phyloP scores from a whole-genome alignment of 371 early-diverging fungal species.

The Mucor lusitanicus region DNA sequence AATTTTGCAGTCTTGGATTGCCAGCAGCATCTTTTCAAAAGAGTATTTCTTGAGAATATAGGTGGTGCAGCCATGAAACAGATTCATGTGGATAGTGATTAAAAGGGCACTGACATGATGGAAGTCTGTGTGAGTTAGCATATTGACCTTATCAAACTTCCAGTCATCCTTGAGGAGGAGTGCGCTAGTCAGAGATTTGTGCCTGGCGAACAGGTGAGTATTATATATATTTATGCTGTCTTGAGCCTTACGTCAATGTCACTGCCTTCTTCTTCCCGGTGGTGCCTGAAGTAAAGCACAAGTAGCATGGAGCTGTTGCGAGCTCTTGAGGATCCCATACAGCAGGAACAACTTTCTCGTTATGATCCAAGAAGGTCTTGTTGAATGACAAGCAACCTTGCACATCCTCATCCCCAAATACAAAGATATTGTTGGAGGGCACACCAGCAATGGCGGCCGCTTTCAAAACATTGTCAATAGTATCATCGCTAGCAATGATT shows the following conservation, averaged over 20 bases:
- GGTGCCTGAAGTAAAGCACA: conserved; percentile 32
- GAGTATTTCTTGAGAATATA: conserved; percentile 71
- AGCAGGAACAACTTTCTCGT: conserved; percentile 6
- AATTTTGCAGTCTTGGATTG: conserved; percentile 60
- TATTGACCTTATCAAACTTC: not conserved
- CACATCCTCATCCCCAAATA: conserved; percentile 47
- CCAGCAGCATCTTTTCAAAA: conserved; percentile 51
- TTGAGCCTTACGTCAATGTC: conserved; percentile 1
- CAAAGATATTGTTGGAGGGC: conserved; percentile 40
- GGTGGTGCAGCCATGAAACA: conserved; percentile 37
- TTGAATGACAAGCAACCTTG: conserved; percentile 4
- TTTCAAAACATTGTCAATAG: conserved; percentile 40
- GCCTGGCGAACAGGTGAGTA: not conserved
- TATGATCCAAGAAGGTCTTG: conserved; percentile 1
- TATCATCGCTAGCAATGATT: conserved; percentile 25
- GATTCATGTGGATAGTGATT: not conserved
- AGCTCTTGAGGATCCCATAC: conserved; percentile 13
- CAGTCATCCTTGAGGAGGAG: not conserved
- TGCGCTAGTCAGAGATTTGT: not conserved
- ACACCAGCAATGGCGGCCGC: conserved; percentile 57
- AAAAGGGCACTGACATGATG: conserved; percentile 13
- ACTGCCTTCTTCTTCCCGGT: conserved; percentile 27
- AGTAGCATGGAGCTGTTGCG: not conserved
- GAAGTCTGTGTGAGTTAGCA: not conserved
- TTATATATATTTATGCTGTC: not conserved